A percentile compares a stretch with the other conserved stretches of the same genome.
Evolutionary conservation across 78 protist genomes (phyloP).

Genomic region (Chrysochromulina parva): DNA sequence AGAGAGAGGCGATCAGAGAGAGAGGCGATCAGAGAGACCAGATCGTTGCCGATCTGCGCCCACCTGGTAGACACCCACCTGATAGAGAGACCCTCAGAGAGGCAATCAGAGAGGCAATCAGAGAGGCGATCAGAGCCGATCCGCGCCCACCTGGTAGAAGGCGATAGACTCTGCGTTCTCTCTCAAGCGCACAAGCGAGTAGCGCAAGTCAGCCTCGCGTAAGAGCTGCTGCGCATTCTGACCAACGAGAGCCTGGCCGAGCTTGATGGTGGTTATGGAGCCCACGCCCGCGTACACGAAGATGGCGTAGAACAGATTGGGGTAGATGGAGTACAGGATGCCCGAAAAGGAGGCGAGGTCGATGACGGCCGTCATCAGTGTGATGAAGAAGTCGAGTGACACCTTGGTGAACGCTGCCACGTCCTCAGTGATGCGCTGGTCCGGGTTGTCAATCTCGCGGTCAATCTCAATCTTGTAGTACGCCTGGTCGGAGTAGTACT

Average conservation of each 20-base stretch:
- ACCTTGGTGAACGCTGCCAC: conserved; percentile 5
- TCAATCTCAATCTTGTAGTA: neutral
- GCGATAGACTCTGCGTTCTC: conserved; percentile 67
- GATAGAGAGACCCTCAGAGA: too few species aligned
- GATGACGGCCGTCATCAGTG: conserved; percentile 40
- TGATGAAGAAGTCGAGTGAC: conserved; percentile 38
- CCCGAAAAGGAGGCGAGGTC: conserved; percentile 54
- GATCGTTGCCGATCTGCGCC: too few species aligned
- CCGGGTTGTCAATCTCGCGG: conserved; percentile 56
- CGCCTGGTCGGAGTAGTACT: neutral
- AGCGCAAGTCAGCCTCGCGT: conserved; percentile 47
- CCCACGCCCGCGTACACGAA: conserved; percentile 27
- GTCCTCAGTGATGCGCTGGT: conserved; percentile 58
- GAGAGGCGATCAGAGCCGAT: too few species aligned
- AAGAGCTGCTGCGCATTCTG: conserved; percentile 11
- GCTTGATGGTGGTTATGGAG: neutral
- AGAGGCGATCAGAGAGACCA: too few species aligned
- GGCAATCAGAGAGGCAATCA: too few species aligned
- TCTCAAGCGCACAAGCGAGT: conserved; percentile 53
- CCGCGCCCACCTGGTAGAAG: conserved; percentile 26
- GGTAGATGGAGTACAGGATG: conserved; percentile 54
- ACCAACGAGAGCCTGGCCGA: conserved; percentile 18
- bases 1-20: too few species aligned
- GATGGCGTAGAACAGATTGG: conserved; percentile 32
- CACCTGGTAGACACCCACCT: too few species aligned